A percentile compares a stretch with the other conserved stretches of the same genome.
Evolutionary conservation across 768 basidiomycete species (phyloP).

Genomic region (Phaffia australis): DNA sequence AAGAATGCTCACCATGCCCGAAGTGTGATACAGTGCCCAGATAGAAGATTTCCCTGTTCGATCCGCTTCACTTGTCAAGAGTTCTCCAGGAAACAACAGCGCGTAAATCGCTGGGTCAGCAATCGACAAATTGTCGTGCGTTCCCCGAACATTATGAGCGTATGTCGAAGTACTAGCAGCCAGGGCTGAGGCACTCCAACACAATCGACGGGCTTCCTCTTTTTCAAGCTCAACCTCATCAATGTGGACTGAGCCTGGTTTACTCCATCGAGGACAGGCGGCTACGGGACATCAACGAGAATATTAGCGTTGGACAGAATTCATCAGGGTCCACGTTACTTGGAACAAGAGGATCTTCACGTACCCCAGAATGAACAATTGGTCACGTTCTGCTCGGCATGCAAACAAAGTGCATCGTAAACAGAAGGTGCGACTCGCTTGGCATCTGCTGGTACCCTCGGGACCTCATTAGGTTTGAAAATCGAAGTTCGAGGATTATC

Average conservation of each 20-base stretch:
- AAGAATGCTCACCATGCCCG: conserved; percentile 8
- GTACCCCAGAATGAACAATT: conserved; percentile 23
- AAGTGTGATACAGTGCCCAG: conserved; percentile 13
- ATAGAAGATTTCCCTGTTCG: conserved; percentile 5
- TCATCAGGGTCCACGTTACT: neutral
- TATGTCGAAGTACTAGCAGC: conserved; percentile 19
- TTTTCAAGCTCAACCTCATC: conserved; percentile 12
- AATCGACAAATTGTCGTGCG: conserved; percentile 5
- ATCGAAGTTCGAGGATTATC: conserved; percentile 2
- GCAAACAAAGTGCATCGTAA: neutral
- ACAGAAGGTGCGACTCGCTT: no score
- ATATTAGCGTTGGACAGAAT: neutral
- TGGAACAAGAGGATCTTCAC: neutral
- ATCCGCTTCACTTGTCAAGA: conserved; percentile 1
- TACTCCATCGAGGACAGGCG: conserved; percentile 25
- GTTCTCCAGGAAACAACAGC: conserved; percentile 12
- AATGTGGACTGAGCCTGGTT: neutral
- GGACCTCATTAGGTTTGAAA: neutral
- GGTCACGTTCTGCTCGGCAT: conserved; percentile 15
- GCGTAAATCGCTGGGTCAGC: conserved; percentile 14
- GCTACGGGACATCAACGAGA: neutral
- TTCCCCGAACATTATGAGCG: conserved; percentile 2
- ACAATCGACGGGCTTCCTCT: conserved; percentile 16
- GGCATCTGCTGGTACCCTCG: no score
- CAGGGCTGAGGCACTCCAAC: conserved; percentile 15